These are phyloP conservation scores for Tulasnella sp. DNA, from an alignment of 768 basidiomycete genomes.

Conservation along the genomic window DNA sequence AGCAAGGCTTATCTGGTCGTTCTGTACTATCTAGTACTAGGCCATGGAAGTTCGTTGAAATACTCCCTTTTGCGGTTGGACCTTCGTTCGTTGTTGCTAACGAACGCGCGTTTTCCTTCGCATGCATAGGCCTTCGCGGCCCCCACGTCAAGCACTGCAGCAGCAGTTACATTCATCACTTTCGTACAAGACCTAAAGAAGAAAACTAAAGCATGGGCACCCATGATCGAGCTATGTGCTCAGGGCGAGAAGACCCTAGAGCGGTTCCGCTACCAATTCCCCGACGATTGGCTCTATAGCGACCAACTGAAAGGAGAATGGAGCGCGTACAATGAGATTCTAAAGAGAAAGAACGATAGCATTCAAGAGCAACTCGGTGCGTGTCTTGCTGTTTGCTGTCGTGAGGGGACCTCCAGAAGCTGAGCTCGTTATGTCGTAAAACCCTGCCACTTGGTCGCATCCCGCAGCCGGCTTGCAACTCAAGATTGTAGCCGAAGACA, in stretches of 20 bases:
- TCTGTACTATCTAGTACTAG: neutral
- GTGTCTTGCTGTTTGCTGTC: conserved; percentile 34
- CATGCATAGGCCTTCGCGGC: conserved; percentile 18
- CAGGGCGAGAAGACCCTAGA: conserved; percentile 97
- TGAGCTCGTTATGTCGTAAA: conserved; percentile 3
- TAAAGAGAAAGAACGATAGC: conserved; percentile 95
- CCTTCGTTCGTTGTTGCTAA: neutral
- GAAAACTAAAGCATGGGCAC: conserved; percentile 94
- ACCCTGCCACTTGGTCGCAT: neutral
- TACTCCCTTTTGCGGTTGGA: neutral
- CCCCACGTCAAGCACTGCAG: conserved; percentile 58
- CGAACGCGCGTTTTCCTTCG: conserved; percentile 8
- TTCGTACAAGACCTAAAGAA: conserved; percentile 99
- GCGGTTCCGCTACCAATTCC: conserved; percentile 94
- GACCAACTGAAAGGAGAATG: conserved; percentile 97
- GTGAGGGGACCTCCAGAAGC: neutral
- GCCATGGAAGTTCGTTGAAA: neutral
- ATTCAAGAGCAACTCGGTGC: conserved; percentile 96
- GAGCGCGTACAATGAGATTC: conserved; percentile 96
- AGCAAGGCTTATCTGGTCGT: conserved; percentile 1
- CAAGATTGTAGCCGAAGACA: conserved; percentile 99
- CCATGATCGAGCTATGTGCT: conserved; percentile 91
- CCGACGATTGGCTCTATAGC: conserved; percentile 96
- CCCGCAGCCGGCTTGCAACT: conserved; percentile 85
- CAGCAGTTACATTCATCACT: conserved; percentile 97